Conservation (phyloP, 129 eudicot species). For the Helianthus annuus region DNA sequence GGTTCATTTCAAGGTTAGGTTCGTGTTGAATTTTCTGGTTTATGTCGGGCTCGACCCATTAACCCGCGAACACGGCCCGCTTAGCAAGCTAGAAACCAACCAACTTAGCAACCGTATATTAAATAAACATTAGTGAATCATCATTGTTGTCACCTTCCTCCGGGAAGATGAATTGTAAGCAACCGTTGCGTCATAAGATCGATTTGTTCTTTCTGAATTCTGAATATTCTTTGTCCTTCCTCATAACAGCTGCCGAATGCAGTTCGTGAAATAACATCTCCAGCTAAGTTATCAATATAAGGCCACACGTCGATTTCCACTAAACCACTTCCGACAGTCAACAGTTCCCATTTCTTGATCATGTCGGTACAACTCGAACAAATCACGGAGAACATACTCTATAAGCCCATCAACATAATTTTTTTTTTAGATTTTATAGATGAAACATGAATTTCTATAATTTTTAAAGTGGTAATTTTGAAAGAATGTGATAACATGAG, state of each 20-base stretch:
- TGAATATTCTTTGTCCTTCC: slow-evolving; percentile 55
- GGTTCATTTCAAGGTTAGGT: no score
- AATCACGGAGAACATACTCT: slow-evolving; percentile 52
- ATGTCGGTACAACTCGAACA: slow-evolving; percentile 44
- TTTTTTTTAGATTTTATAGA: background rate
- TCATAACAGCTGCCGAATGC: slow-evolving; percentile 58
- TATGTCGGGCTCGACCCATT: no score
- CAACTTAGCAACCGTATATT: background rate
- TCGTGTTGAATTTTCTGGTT: no score
- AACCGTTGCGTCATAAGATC: slow-evolving; percentile 30
- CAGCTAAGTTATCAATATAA: slow-evolving; percentile 42
- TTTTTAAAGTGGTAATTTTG: no score
- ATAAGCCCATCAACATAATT: background rate
- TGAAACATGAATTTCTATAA: background rate
- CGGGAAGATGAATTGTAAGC: slow-evolving; percentile 38
- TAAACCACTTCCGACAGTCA: slow-evolving; percentile 12
- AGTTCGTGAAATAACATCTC: slow-evolving; percentile 58
- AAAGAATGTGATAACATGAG: no score
- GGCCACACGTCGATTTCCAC: slow-evolving; percentile 56
- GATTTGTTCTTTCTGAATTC: slow-evolving; percentile 50
- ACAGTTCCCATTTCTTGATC: slow-evolving; percentile 46
- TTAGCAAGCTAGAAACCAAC: background rate
- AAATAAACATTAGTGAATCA: background rate
- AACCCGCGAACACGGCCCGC: no score
- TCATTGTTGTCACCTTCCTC: slow-evolving; percentile 52